Percentiles rank a stretch among this genome's conserved stretches.
Evolutionary conservation across 2,329 filamentous ascomycete species (phyloP).

Genomic region (Nothopassalora personata): DNA sequence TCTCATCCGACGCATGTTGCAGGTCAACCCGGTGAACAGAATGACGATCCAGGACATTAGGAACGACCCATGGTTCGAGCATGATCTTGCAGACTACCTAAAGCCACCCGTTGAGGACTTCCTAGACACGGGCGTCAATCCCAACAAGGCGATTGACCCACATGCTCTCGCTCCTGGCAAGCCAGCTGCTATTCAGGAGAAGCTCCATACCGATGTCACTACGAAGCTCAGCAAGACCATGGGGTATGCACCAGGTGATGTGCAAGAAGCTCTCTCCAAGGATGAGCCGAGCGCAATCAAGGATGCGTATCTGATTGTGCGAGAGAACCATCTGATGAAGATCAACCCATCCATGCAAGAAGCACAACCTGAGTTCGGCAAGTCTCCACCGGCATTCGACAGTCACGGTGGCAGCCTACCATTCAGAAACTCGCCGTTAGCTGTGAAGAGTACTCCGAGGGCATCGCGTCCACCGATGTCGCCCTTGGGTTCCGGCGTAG

Average conservation of each 20-base stretch:
- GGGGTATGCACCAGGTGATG: conserved; percentile 92
- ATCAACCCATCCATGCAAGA: conserved; percentile 58
- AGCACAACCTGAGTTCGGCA: conserved; percentile 47
- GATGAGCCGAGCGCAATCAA: conserved; percentile 97
- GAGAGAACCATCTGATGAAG: conserved; percentile 97
- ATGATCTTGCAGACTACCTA: conserved; percentile 80
- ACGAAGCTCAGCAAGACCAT: conserved; percentile 96
- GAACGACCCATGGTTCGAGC: conserved; percentile 87
- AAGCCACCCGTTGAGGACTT: conserved; percentile 86
- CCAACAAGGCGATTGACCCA: conserved; percentile 82
- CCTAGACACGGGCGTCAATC: conserved; percentile 87
- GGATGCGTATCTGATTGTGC: conserved; percentile 95
- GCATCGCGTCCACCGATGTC: conserved; percentile 32
- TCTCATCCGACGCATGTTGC: conserved; percentile 87
- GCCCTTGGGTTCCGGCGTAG: conserved; percentile 23
- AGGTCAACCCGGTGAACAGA: conserved; percentile 89
- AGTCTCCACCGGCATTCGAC: conserved; percentile 21
- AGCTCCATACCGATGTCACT: conserved; percentile 85
- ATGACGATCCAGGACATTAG: conserved; percentile 93
- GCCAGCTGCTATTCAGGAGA: conserved; percentile 73
- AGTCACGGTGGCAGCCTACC: conserved; percentile 6
- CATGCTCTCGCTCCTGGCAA: conserved; percentile 75
- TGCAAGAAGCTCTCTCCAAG: conserved; percentile 86
- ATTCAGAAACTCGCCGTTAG: conserved; percentile 1
- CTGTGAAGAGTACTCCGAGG: conserved; percentile 20